Conservation (phyloP, 2,329 filamentous ascomycete genomes). For the Emmonsia crescens region DNA sequence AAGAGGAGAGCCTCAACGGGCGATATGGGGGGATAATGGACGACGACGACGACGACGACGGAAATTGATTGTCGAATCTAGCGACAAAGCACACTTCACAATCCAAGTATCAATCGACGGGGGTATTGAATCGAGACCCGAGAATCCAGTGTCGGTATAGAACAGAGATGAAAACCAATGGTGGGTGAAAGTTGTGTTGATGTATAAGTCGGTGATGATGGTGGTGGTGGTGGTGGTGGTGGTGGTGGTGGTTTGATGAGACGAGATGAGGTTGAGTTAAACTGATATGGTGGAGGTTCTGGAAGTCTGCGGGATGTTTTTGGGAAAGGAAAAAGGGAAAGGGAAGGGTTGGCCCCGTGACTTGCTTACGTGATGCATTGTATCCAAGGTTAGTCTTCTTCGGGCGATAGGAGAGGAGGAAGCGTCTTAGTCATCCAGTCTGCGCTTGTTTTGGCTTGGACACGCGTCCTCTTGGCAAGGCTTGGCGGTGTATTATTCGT, state of each 20-base stretch:
- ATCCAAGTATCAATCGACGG: no score
- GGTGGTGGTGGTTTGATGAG: neutral
- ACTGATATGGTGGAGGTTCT: neutral
- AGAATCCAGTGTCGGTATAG: neutral
- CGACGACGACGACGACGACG: no score
- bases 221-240: neutral
- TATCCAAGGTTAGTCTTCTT: neutral
- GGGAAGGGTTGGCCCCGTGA: no score
- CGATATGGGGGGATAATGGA: neutral
- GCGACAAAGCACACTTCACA: neutral
- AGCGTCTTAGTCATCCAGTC: neutral
- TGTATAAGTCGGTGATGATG: neutral
- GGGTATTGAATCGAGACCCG: no score
- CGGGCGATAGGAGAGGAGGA: neutral
- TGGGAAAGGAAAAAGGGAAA: no score
- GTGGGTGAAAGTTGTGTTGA: neutral
- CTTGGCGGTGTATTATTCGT: neutral
- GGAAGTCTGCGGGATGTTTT: neutral
- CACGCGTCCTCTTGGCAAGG: constrained; percentile 1
- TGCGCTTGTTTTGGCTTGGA: neutral
- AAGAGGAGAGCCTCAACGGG: neutral
- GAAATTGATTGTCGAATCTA: neutral
- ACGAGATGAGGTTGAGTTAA: neutral
- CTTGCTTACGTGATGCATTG: no score
- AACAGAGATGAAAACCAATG: neutral